Evolutionary conservation across 1,284 basidiomycete species (phyloP).

Genomic region (Inonotus hispidus): DNA sequence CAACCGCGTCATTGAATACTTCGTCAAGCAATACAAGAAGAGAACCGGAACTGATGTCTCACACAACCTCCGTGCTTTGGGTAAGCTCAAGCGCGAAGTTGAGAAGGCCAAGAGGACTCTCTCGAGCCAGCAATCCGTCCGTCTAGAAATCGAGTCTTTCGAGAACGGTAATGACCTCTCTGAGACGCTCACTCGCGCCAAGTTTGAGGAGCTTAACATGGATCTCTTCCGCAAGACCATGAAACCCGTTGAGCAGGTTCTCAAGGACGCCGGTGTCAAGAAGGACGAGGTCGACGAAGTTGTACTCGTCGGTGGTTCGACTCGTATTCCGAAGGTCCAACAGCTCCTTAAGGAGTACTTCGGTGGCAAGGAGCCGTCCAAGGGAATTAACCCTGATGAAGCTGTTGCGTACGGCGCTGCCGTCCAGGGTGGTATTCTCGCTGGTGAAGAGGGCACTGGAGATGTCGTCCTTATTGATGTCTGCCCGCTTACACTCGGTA

Average conservation of each 20-base stretch:
- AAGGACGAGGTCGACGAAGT: conserved; percentile 96
- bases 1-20: conserved; percentile 91
- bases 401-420: conserved; percentile 96
- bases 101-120: conserved; percentile 99
- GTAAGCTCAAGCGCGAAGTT: conserved; percentile 97
- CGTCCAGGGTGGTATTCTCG: conserved; percentile 95
- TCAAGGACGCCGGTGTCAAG: conserved; percentile 97
- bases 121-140: conserved; percentile 69
- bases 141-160: conserved; percentile 79
- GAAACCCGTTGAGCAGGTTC: conserved; percentile 98
- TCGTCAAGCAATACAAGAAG: conserved; percentile 92
- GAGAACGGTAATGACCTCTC: conserved; percentile 96
- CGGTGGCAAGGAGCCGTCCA: conserved; percentile 84
- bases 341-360: conserved; percentile 95
- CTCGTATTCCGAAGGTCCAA: conserved; percentile 98
- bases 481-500: conserved; percentile 91
- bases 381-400: conserved; percentile 94
- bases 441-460: conserved; percentile 77
- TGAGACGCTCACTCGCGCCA: conserved; percentile 94
- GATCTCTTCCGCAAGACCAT: conserved; percentile 99
- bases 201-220: conserved; percentile 98
- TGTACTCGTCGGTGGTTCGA: conserved; percentile 94
- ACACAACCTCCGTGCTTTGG: conserved; percentile 85
- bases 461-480: conserved; percentile 96
- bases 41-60: conserved; percentile 89